Evolutionary conservation across 768 basidiomycete genomes (phyloP), one percentile per base, ranked within the genome.

Genomic region (Roridomyces roridus): DNA sequence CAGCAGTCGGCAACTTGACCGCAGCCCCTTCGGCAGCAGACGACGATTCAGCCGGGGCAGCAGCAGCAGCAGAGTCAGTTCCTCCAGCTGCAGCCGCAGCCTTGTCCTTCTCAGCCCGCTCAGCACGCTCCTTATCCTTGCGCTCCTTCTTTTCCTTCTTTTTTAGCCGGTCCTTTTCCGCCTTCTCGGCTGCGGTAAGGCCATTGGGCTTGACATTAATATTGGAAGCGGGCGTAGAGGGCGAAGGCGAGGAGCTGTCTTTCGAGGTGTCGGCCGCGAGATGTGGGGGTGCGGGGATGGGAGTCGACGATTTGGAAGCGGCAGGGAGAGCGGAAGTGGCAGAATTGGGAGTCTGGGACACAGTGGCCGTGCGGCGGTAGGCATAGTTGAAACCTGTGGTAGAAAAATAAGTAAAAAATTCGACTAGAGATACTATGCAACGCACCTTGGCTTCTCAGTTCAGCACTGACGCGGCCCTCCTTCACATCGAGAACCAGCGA

Each of bases 381-480:
- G 92, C 92, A 63, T 94, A 99, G 76, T 98, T 97, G 80, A 98
- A 96, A 29, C 96, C 94, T 95, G 46, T 31, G 44, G 20, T 20
- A 39, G 7, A 31, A 24, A 44, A 58, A 24, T 34, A 48, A 55
- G 34, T 51, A 35, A 20, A 40, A 25, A 17, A 21, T 25, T 39
- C n/a, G 26, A 37, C 18, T 40, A 34, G 12, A 35, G 37, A 51
- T n/a, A 52, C 14, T 28, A 31, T 15, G 26, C 41, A 18, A 71
- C 79, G 51, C 48, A 91, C 95, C 96, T 80, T 96, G 92, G 65
- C 90, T 92, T 74, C 90, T 96, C 59, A 96, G 81, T 69, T 98
- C 96, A 0, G 90, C 89, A 55, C 92, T 95, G 42, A 99, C 85
- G 45, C 96, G 80, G 7, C 96, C 95, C 56, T 98, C 96, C 65